These are phyloP conservation scores for Gryganskiella cystojenkinii DNA, from an alignment of 192 early-diverging fungal genomes.

Conservation along the genomic window DNA sequence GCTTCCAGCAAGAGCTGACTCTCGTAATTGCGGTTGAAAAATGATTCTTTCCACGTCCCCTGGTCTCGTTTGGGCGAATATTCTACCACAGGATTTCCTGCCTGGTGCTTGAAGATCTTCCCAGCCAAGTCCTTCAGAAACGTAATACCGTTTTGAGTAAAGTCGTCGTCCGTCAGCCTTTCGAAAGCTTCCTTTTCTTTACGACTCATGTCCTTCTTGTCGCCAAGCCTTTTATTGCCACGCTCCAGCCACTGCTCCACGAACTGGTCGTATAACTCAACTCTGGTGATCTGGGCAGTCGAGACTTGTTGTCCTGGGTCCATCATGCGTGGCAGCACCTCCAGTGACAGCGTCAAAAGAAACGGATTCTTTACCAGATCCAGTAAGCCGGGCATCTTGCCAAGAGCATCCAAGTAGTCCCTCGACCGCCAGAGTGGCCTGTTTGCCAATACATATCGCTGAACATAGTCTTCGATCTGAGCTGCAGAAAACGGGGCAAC, in stretches of 20 bases:
- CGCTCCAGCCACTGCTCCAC: slow-evolving; percentile 1
- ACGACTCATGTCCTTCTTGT: too few relatives aligned
- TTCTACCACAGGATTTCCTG: slow-evolving; percentile 1
- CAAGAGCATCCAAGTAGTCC: not conserved
- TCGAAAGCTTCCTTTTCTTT: not conserved
- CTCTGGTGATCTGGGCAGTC: not conserved
- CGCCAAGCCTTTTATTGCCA: not conserved
- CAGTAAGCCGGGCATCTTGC: not conserved
- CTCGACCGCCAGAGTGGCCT: not conserved
- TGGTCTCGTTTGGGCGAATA: not conserved
- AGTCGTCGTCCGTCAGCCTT: not conserved
- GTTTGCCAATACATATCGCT: not conserved
- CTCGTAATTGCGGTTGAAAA: not conserved
- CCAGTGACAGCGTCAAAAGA: not conserved
- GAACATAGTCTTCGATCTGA: not conserved
- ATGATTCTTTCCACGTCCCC: not conserved
- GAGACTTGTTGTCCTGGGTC: not conserved
- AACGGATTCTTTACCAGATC: slow-evolving; percentile 12
- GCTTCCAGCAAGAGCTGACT: not conserved
- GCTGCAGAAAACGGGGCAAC: not conserved
- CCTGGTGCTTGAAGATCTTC: not conserved
- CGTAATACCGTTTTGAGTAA: not conserved
- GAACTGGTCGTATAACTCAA: slow-evolving; percentile 1
- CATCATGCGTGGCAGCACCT: not conserved
- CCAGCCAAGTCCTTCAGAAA: slow-evolving; percentile 4